Base-by-base conservation (phyloP, 768 basidiomycete genomes). In the Rhizopogon salebrosus region DNA sequence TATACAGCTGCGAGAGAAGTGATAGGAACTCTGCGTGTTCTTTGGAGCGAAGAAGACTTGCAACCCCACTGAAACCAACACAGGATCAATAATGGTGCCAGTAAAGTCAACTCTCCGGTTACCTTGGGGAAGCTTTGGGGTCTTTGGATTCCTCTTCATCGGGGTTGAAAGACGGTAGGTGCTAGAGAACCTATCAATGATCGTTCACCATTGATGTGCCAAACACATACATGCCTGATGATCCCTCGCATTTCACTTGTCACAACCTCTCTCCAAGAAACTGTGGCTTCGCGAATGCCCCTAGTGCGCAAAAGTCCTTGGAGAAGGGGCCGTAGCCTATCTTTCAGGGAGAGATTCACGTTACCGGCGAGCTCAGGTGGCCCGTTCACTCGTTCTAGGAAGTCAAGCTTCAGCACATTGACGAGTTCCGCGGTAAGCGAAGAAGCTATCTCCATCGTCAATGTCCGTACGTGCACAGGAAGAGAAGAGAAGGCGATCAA, bases 401-500 rank as follows among this genome's bases (percentile, higher is more conserved):
- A 71, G 66, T 92, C 90, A 43, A 75, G 73, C 42, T 79, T 77
- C 26, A 95, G 75, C 3, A 86, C 78, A 23, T 76, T 75, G n/a
- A 91, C 82, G 2, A 95, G 73, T 63, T 95, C 92, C 16, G 80
- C 74, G 6, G 91, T 84, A 22, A 97, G 72, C 0, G 89, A 87
- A 2, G 78, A 72, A 0, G 88, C 82, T 57, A 97, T 91, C 60
- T 92, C 83, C 61, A 82, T 73, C 0, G 85, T 85, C 37, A 95
- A 71, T 1, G 74, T 71, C n/a, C 79, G 80, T 13, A 97, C 74
- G 59, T 89, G 87, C 5, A 73, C 63, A 0, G 93, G 92, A 11
- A 97, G 77, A 9, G 84, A 79, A n/a, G 80, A 61, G 56, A 93
- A 92, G 1, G 92, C 87, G 8, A 72, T 66, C 24, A 95, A 71